Evolutionary conservation across 2,329 filamentous ascomycete genomes (phyloP), one percentile per base, ranked within the genome.

Genomic region (Venturia carpophila): DNA sequence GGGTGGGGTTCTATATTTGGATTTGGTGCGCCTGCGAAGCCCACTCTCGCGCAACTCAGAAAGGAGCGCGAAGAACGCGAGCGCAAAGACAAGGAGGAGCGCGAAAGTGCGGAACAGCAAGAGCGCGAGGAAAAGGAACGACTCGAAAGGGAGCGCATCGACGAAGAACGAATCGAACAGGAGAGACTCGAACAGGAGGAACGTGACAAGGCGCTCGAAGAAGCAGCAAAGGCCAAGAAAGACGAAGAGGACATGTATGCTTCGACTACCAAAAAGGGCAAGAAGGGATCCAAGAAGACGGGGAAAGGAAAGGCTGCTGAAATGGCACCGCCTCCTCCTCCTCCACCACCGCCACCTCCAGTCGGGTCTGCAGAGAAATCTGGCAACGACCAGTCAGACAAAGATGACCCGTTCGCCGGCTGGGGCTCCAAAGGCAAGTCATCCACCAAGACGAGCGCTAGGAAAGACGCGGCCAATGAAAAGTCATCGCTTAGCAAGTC

Each of bases 31-130:
- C 52, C 52, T n/a, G 27, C 52, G 1, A 58, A 58, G 52, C 52
- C 52, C 30, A 58, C 60, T 34, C 39, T 49, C 10, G 39, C 64
- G 30, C 34, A 62, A 45, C 45, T 56, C 24, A 21, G 58, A 61
- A 68, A 68, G n/a, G 70, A 73, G 65, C 68, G 64, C 64, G 70
- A 71, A 60, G 71, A 75, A n/a, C 74, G 71, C 70, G 75, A 80
- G 70, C 76, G 80, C 68, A 79, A 78, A 71, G 77, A 75, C 39
- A 78, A 79, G 69, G 73, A 72, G 45, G 79, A 81, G 70, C 74
- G 30, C 65, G 66, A 43, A 69, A 70, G 19, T 71, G 73, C 67
- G 69, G 69, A 43, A 68, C 67, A 63, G 71, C 70, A 71, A 71
- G 58, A 73, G 69, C 13, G 71, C 71, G 67, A 67, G 21, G 65